Conservation (phyloP, 768 basidiomycete genomes). For the Boletus eberwhitei region DNA sequence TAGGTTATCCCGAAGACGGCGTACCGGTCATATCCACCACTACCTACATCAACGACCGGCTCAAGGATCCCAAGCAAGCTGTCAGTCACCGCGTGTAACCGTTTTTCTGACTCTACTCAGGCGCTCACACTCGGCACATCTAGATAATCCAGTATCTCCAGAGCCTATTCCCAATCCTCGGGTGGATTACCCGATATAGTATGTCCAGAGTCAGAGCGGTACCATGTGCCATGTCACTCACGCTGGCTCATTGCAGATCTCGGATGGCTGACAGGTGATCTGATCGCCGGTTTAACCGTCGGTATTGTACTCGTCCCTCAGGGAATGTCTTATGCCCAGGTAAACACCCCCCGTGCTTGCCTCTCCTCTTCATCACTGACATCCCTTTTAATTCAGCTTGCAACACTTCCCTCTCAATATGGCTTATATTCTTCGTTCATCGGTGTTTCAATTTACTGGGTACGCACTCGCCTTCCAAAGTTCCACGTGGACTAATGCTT, state of each 20-base stretch:
- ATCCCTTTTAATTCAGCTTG: conserved; percentile 49
- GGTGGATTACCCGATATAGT: conserved; percentile 90
- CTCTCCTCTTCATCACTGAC: background rate
- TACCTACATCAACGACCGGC: conserved; percentile 47
- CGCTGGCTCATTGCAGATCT: conserved; percentile 41
- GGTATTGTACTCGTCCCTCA: conserved; percentile 96
- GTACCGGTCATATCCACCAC: conserved; percentile 58
- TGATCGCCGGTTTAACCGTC: conserved; percentile 90
- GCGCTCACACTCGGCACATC: background rate
- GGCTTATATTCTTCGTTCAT: conserved; percentile 94
- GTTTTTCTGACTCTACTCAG: background rate
- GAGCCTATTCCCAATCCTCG: conserved; percentile 78
- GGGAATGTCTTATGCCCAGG: conserved; percentile 84
- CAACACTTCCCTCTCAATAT: conserved; percentile 80
- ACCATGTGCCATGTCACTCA: background rate
- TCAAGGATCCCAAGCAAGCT: conserved; percentile 44
- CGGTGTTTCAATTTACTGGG: conserved; percentile 80
- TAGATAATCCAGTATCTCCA: conserved; percentile 63
- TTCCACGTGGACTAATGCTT: background rate
- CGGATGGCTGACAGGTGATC: conserved; percentile 81
- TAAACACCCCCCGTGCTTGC: conserved; percentile 23
- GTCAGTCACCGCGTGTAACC: conserved; percentile 35
- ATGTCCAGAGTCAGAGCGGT: conserved; percentile 19
- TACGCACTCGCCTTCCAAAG: conserved; percentile 34
- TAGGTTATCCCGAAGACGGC: conserved; percentile 57